Conservation (phyloP, 768 basidiomycete genomes). For the Asterophora lycoperdoides region DNA sequence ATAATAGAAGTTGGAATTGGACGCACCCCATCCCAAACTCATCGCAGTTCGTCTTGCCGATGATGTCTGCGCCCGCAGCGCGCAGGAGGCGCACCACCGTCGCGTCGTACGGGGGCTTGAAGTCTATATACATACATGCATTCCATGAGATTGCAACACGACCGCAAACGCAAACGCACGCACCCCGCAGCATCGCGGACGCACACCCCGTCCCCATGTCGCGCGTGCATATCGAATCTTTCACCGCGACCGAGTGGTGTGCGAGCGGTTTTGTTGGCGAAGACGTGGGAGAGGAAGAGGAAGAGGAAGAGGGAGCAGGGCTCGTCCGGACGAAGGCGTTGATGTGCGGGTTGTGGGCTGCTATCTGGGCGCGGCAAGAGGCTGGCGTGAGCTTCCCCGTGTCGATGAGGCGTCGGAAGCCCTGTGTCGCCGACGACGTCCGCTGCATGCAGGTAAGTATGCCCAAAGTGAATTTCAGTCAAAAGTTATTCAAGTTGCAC, state of each 20-base stretch:
- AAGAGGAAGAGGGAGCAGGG: conserved; percentile 5
- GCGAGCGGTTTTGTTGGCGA: too few relatives aligned
- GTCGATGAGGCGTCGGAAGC: neutral
- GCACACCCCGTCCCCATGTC: conserved; percentile 69
- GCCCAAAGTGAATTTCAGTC: neutral
- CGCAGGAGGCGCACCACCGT: conserved; percentile 70
- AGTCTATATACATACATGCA: too few relatives aligned
- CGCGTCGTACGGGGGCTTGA: conserved; percentile 78
- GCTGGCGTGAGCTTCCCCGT: neutral
- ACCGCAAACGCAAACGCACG: conserved; percentile 1
- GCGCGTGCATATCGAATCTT: conserved; percentile 81
- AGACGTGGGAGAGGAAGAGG: too few relatives aligned
- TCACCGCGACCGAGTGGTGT: conserved; percentile 62
- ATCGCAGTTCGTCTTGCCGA: conserved; percentile 93
- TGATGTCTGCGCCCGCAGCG: conserved; percentile 59
- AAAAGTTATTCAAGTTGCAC: too few relatives aligned
- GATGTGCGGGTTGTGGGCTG: conserved; percentile 35
- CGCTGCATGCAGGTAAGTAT: neutral
- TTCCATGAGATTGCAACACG: too few relatives aligned
- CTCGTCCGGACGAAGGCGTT: conserved; percentile 52
- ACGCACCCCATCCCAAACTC: conserved; percentile 98
- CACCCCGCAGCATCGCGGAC: conserved; percentile 69
- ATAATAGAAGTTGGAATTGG: neutral
- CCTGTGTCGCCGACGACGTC: neutral
- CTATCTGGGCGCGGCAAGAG: conserved; percentile 20